Conservation (phyloP, 345 rosid species). For the Lenwebbia sp. region DNA sequence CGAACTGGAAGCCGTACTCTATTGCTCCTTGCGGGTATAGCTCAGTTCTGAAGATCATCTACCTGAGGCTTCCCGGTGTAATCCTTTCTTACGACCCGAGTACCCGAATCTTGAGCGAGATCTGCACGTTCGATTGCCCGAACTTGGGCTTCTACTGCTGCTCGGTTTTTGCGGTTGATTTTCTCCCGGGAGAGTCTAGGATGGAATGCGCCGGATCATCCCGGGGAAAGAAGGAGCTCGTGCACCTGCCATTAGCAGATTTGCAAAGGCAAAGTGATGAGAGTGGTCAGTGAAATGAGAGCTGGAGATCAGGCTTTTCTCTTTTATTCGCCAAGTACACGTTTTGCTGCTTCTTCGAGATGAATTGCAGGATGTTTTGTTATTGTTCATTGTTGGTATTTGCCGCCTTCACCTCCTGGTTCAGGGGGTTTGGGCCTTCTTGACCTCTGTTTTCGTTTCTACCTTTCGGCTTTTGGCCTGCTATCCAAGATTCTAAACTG, state of each 20-base stretch:
- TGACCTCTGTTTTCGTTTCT: neutral
- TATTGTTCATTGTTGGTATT: neutral
- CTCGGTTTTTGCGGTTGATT: neutral
- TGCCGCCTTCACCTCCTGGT: neutral
- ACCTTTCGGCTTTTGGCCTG: neutral
- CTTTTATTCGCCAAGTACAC: neutral
- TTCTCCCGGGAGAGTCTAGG: neutral
- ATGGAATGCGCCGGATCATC: neutral
- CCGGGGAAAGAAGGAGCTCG: neutral
- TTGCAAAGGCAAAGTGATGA: neutral
- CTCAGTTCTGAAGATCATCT: neutral
- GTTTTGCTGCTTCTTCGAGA: neutral
- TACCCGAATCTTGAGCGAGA: slow-evolving; percentile 1
- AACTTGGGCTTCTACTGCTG: slow-evolving; percentile 2
- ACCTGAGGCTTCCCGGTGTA: slow-evolving; percentile 9
- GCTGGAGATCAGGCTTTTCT: neutral
- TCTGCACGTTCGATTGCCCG: slow-evolving; percentile 7
- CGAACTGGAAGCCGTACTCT: slow-evolving; percentile 5
- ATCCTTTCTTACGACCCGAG: slow-evolving; percentile 1
- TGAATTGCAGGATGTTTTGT: neutral
- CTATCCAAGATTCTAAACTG: neutral
- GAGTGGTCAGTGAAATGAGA: neutral
- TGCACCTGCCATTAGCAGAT: neutral
- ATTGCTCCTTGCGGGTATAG: slow-evolving; percentile 7
- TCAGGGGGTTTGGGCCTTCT: neutral